These are phyloP conservation scores for Mycosphaerella sp. DNA, from an alignment of 2,329 filamentous ascomycete species.

Conservation along the genomic window DNA sequence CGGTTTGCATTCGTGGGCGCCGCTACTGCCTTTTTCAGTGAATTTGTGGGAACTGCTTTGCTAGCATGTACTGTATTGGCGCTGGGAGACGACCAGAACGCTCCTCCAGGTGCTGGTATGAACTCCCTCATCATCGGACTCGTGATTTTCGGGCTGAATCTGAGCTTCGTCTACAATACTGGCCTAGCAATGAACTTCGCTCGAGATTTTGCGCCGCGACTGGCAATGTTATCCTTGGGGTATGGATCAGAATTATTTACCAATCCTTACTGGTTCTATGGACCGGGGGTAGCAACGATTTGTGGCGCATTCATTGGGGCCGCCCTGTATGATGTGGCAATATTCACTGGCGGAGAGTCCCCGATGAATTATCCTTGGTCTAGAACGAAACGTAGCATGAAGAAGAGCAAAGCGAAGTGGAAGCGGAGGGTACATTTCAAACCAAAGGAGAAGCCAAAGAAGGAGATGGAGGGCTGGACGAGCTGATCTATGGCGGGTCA, in stretches of 20 bases:
- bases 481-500: neutral
- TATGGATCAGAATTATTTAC: slow-evolving; percentile 38
- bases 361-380: slow-evolving; percentile 46
- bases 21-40: slow-evolving; percentile 46
- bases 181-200: slow-evolving; percentile 46
- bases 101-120: slow-evolving; percentile 44
- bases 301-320: slow-evolving; percentile 41
- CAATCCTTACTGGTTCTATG: slow-evolving; percentile 45
- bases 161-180: slow-evolving; percentile 45
- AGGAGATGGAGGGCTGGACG: neutral
- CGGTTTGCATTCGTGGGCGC: slow-evolving; percentile 39
- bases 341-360: slow-evolving; percentile 46
- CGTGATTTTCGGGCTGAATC: slow-evolving; percentile 34
- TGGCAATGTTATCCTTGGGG: slow-evolving; percentile 42
- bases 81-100: slow-evolving; percentile 31
- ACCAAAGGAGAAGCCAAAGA: slow-evolving; percentile 4
- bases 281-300: slow-evolving; percentile 39
- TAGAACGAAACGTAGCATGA: slow-evolving; percentile 25
- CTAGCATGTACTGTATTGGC: slow-evolving; percentile 40
- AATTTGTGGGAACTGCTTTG: slow-evolving; percentile 42
- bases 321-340: slow-evolving; percentile 45
- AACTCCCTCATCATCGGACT: slow-evolving; percentile 47
- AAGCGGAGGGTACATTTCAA: slow-evolving; percentile 17
- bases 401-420: slow-evolving; percentile 27
- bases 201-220: slow-evolving; percentile 47